phyloP scores from a whole-genome alignment of 139 green algal genomes.

The Nannochloris sp. region DNA sequence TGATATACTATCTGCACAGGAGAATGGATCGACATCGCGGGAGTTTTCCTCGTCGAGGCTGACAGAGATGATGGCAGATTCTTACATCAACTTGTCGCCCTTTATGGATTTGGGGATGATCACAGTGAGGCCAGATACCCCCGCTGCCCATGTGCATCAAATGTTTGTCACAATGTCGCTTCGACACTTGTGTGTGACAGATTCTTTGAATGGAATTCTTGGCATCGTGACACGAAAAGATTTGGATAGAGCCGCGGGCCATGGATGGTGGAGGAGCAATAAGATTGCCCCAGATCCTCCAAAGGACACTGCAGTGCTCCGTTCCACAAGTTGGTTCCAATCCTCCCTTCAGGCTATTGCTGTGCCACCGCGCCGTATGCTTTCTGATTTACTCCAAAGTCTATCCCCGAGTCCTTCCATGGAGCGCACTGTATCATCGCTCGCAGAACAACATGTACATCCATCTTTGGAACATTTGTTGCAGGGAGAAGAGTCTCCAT shows the following conservation, averaged over 20 bases:
- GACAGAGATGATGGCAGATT: background rate
- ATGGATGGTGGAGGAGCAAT: conserved; percentile 29
- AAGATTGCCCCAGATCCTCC: conserved; percentile 15
- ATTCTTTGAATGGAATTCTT: conserved; percentile 51
- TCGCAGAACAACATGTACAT: background rate
- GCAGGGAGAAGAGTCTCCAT: background rate
- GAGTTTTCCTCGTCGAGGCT: background rate
- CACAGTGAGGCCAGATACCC: conserved; percentile 36
- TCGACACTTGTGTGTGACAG: conserved; percentile 84
- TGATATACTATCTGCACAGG: background rate
- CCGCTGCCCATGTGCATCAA: conserved; percentile 28
- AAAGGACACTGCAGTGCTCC: background rate
- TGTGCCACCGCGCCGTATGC: conserved; percentile 3
- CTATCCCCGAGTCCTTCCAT: background rate
- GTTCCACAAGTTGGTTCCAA: conserved; percentile 3
- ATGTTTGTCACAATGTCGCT: conserved; percentile 79
- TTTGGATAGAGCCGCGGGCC: conserved; percentile 52
- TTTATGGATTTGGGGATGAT: conserved; percentile 68
- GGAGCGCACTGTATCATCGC: background rate
- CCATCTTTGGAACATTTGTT: background rate
- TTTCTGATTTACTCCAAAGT: background rate
- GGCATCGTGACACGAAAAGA: conserved; percentile 95
- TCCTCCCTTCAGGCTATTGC: conserved; percentile 6
- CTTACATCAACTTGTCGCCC: conserved; percentile 71
- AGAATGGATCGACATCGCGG: background rate